phyloP scores from a whole-genome alignment of 331 rosid genomes.

The Spiraea crenata region DNA sequence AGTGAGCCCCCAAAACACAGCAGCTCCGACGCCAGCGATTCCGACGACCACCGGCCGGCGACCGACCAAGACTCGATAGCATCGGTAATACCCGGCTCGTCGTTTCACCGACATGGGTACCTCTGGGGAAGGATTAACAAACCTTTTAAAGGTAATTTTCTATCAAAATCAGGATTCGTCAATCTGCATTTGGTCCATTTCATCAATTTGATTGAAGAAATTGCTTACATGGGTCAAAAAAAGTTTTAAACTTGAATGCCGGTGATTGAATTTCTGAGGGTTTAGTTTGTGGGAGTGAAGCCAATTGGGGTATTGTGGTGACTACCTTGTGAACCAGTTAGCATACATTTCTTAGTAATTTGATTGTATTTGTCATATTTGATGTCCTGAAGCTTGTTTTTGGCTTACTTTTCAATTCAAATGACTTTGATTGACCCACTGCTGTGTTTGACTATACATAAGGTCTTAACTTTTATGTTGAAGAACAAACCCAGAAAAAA shows the following conservation, averaged over 20 bases:
- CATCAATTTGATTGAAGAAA: not conserved
- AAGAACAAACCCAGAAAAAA: not conserved
- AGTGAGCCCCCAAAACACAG: not conserved
- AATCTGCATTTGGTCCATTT: not conserved
- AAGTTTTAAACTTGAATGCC: not conserved
- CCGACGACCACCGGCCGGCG: not conserved
- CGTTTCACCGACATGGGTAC: not conserved
- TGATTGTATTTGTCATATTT: not conserved
- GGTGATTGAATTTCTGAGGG: no score
- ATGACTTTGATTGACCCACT: no score
- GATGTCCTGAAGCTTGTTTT: no score
- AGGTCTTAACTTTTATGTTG: no score
- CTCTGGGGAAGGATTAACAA: no score
- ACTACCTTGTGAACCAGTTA: no score
- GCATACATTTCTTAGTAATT: not conserved
- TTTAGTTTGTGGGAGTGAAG: no score
- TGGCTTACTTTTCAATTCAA: no score
- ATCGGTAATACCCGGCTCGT: not conserved
- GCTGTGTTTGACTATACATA: no score
- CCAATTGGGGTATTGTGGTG: no score
- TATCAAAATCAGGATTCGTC: not conserved
- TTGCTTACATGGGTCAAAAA: not conserved
- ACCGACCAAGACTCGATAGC: not conserved
- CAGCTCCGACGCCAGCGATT: not conserved
- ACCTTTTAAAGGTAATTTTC: not conserved